Conservation (phyloP, 129 eudicot species). For the Chrysanthemum makinoi region DNA sequence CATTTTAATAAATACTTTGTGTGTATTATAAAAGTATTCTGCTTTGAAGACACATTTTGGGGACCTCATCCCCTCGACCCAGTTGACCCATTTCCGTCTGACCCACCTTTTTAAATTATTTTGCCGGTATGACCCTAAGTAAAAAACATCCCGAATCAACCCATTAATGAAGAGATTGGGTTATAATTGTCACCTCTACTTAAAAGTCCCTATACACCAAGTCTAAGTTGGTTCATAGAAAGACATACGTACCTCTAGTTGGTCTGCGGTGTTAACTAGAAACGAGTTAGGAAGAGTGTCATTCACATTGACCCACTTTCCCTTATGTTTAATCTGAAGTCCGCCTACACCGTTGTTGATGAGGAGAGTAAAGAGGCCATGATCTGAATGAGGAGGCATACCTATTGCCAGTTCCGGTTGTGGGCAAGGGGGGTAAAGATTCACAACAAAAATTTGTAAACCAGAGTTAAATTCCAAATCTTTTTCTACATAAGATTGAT, state of each 20-base stretch:
- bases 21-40: too few relatives aligned
- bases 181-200: neutral
- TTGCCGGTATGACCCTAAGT: too few relatives aligned
- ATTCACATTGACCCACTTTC: constrained; percentile 44
- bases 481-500: constrained; percentile 29
- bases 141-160: too few relatives aligned
- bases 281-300: constrained; percentile 50
- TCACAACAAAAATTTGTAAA: constrained; percentile 23
- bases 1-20: too few relatives aligned
- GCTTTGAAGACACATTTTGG: too few relatives aligned
- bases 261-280: constrained; percentile 47
- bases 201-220: neutral
- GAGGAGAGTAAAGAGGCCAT: constrained; percentile 33
- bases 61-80: too few relatives aligned
- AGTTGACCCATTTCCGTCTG: too few relatives aligned
- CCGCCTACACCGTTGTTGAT: constrained; percentile 40
- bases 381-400: constrained; percentile 43
- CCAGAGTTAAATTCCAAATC: constrained; percentile 36
- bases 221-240: neutral
- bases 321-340: constrained; percentile 46
- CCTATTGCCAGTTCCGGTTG: constrained; percentile 48
- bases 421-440: constrained; percentile 44
- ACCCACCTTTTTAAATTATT: too few relatives aligned
- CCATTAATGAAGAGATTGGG: neutral
- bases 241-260: constrained; percentile 4